Evolutionary conservation across 441 rosid genomes (phyloP).

Genomic region (Eugenia klotzschiana): DNA sequence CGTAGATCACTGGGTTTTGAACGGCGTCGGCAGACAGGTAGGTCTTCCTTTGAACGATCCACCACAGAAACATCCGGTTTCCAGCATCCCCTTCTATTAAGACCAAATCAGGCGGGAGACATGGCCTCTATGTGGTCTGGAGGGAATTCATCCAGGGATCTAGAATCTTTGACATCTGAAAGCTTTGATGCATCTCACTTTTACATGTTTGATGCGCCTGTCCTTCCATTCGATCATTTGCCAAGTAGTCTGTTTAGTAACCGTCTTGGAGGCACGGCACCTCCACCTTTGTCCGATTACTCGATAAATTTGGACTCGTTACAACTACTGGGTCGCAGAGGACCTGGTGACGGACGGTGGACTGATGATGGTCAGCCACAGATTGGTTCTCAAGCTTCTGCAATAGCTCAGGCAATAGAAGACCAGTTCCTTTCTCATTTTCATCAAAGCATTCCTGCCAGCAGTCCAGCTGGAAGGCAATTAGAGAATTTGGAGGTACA

Average conservation of each 20-base stretch:
- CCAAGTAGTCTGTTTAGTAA: conserved; percentile 57
- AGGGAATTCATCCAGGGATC: conserved; percentile 62
- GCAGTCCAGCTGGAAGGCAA: conserved; percentile 45
- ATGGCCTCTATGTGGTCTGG: conserved; percentile 55
- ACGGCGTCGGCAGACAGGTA: conserved; percentile 66
- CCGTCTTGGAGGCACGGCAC: conserved; percentile 53
- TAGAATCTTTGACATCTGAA: conserved; percentile 59
- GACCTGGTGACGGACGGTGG: conserved; percentile 86
- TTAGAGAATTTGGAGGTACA: conserved; percentile 41
- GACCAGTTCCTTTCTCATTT: conserved; percentile 70
- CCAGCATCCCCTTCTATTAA: conserved; percentile 84
- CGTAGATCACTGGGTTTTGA: conserved; percentile 89
- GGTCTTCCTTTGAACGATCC: conserved; percentile 69
- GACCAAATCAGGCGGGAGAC: conserved; percentile 72
- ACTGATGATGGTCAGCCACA: conserved; percentile 95
- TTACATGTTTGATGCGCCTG: conserved; percentile 93
- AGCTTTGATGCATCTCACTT: conserved; percentile 72
- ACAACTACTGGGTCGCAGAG: conserved; percentile 61
- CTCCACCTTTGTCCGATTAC: conserved; percentile 76
- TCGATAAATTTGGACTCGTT: conserved; percentile 68
- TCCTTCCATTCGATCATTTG: conserved; percentile 64
- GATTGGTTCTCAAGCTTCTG: conserved; percentile 67
- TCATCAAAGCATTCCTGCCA: conserved; percentile 33
- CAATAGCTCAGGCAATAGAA: conserved; percentile 82
- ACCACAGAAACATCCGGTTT: conserved; percentile 71